Base-by-base conservation (phyloP, 768 basidiomycete species). In the Mycena crocata region DNA sequence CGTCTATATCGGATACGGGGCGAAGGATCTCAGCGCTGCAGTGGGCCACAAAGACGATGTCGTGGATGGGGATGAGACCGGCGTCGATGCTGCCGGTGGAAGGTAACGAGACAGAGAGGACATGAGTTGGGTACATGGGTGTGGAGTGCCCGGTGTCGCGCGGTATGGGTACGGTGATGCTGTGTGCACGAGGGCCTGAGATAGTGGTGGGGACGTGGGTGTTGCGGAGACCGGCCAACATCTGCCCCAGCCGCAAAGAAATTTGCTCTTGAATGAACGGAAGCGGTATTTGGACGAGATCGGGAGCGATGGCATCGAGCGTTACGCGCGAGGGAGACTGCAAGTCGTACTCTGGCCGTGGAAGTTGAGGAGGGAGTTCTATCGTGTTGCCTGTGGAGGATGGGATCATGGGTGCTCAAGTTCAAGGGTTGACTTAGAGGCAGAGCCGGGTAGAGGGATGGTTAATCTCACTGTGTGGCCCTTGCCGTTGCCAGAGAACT, bases 241-340 rank as follows among this genome's bases (percentile, higher is more conserved):
- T 48, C 28, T 40, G 44, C 3, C 32, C 45, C 7, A 40, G 39
- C 15, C 39, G 32, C 15, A 52, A 23, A n/a, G 23, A 19, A 24
- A 64, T 24, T 48, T 68, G 67, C 35, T 80, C 77, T 23, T 78
- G 83, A 56, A 88, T 78, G 67, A 84, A 88, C 23, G 82, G 79
- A 44, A 84, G 71, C 1, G 85, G 83, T 2, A 84, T 75, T 17
- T 80, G 79, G 15, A 62, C 75, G n/a, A 87, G 76, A 21, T 77
- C 80, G 52, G 84, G 82, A 30, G 83, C 82, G 66, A 85, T 73
- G 3, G 80, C 82, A 8, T 76, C 75, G 49, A 88, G 65, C 49
- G 78, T 79, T 42, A 79, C 81, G n/a, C 73, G 68, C n/a, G 77
- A 68, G 13, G 74, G 61, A 37, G 74, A 79, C 4, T 77, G 71